Evolutionary conservation across 78 protist species (phyloP).

Genomic region (Dictyostelium brefeldianum): DNA sequence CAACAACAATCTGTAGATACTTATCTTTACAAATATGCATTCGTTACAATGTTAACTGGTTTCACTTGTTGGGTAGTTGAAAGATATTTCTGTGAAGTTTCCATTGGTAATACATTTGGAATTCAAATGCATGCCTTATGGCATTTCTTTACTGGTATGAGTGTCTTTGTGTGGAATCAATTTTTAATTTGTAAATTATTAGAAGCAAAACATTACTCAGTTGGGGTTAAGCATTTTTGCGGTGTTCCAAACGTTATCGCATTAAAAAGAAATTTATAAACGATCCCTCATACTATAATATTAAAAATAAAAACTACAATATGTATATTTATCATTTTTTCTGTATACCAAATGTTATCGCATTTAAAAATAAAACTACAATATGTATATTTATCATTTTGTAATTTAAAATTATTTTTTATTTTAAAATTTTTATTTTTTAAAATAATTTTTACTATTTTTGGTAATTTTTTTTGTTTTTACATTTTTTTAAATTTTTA

Average conservation of each 20-base stretch:
- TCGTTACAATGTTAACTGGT: slow-evolving; percentile 32
- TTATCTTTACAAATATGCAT: slow-evolving; percentile 35
- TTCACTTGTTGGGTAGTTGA: slow-evolving; percentile 69
- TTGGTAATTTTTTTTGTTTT: too few species aligned
- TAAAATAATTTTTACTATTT: background rate
- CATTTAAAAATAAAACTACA: too few species aligned
- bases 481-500: too few species aligned
- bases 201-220: slow-evolving; percentile 56
- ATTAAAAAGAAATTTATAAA: background rate
- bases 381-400: too few species aligned
- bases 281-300: too few species aligned
- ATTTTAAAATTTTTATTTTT: background rate
- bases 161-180: slow-evolving; percentile 63
- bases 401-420: background rate
- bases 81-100: slow-evolving; percentile 35
- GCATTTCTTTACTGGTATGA: slow-evolving; percentile 60
- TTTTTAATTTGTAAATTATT: slow-evolving; percentile 44
- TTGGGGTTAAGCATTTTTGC: background rate
- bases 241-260: slow-evolving; percentile 48
- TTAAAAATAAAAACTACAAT: too few species aligned
- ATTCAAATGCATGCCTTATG: slow-evolving; percentile 50
- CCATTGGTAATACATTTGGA: slow-evolving; percentile 43
- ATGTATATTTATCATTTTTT: background rate
- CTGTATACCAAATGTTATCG: too few species aligned
- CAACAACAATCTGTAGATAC: background rate